Conservation (phyloP, 305 asterid genomes). For the Fraxinus dipetala region DNA sequence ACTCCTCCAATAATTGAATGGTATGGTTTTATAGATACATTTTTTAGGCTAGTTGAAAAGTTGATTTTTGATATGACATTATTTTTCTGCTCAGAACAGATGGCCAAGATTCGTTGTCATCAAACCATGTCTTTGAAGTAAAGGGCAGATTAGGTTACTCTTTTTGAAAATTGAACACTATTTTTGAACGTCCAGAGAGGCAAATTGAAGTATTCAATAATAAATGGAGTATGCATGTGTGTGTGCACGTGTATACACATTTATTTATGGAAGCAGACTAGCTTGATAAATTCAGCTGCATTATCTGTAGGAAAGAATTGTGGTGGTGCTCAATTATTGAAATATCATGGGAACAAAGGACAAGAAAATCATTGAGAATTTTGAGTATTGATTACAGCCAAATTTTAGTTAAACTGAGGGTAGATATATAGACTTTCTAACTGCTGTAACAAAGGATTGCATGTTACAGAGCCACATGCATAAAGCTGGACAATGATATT, state of each 20-base stretch:
- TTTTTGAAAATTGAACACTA: not conserved
- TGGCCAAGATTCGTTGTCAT: not conserved
- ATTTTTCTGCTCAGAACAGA: not conserved
- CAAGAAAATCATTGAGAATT: not conserved
- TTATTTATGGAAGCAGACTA: not conserved
- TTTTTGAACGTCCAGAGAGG: not conserved
- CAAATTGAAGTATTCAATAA: not conserved
- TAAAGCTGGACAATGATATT: not conserved
- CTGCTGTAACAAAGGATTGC: not conserved
- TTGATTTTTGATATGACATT: not conserved
- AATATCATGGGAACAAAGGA: not conserved
- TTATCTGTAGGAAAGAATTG: not conserved
- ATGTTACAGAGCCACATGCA: not conserved
- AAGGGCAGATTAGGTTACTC: not conserved
- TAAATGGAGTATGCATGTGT: not conserved
- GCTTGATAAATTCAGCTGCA: not conserved
- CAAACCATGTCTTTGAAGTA: not conserved
- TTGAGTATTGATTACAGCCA: not conserved
- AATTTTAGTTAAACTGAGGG: not conserved
- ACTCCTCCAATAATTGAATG: not conserved
- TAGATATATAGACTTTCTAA: not conserved
- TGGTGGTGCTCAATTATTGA: not conserved
- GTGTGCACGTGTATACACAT: not conserved
- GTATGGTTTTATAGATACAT: not conserved
- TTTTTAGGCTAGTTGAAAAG: not conserved